Conservation (phyloP, 1,284 basidiomycete species). For the Ceratobasidium sp. region DNA sequence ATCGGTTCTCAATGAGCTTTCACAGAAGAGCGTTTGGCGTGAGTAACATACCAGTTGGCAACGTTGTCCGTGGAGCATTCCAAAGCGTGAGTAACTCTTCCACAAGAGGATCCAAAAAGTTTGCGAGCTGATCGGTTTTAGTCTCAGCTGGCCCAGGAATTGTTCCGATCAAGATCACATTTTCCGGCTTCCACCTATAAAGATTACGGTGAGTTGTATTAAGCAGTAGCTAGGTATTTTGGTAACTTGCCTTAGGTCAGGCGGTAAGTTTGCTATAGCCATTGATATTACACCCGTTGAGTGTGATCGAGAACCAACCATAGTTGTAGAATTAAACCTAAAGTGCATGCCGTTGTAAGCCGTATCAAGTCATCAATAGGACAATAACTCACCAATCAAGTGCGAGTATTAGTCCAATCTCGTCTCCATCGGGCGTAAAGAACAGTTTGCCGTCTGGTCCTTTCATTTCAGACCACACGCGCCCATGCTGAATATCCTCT, state of each 20-base stretch:
- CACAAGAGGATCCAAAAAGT: constrained; percentile 29
- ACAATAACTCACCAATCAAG: constrained; percentile 33
- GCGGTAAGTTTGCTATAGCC: constrained; percentile 33
- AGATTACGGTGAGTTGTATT: not conserved
- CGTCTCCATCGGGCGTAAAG: constrained; percentile 20
- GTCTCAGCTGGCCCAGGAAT: constrained; percentile 34
- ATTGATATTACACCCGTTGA: constrained; percentile 20
- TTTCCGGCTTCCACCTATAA: constrained; percentile 28
- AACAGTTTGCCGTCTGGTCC: constrained; percentile 15
- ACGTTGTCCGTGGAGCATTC: constrained; percentile 7
- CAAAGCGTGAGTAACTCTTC: constrained; percentile 23
- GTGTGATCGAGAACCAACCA: constrained; percentile 18
- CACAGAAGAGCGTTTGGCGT: not conserved
- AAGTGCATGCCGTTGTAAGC: constrained; percentile 2
- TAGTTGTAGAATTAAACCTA: constrained; percentile 34
- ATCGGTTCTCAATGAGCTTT: not conserved
- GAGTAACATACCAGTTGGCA: constrained; percentile 9
- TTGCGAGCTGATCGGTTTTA: constrained; percentile 19
- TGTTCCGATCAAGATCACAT: constrained; percentile 31
- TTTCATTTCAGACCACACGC: constrained; percentile 24
- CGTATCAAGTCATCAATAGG: not conserved
- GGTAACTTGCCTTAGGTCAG: constrained; percentile 30
- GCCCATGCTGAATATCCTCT: constrained; percentile 44
- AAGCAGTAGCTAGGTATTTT: not conserved
- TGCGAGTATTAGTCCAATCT: constrained; percentile 34